These are phyloP conservation scores for Quercus gilva DNA, from an alignment of 306 rosid species.

Conservation along the genomic window DNA sequence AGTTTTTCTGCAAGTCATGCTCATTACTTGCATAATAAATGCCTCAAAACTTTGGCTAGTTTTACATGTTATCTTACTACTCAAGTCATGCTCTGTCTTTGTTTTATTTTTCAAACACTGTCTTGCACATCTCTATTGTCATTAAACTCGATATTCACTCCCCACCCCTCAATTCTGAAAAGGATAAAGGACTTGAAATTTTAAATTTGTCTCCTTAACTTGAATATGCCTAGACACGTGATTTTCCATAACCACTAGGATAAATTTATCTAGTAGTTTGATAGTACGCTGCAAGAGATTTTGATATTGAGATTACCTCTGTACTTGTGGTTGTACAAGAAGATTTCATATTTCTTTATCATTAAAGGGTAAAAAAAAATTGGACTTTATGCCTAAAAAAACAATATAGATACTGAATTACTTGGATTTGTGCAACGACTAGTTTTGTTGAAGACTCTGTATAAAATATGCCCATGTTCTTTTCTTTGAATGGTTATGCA, in stretches of 20 bases:
- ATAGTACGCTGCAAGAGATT: background rate
- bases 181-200: background rate
- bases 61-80: too few species aligned
- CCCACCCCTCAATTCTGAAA: background rate
- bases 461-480: background rate
- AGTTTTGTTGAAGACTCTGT: background rate
- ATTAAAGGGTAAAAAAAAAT: too few species aligned
- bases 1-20: too few species aligned
- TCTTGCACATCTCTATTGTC: background rate
- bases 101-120: background rate
- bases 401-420: background rate
- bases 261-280: background rate
- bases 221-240: background rate
- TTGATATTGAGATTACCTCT: background rate
- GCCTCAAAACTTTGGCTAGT: too few species aligned
- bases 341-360: background rate
- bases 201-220: background rate
- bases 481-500: conserved; percentile 6
- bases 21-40: too few species aligned
- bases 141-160: background rate
- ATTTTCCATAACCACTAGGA: background rate
- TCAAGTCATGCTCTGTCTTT: background rate
- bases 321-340: background rate
- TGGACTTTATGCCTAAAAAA: too few species aligned
- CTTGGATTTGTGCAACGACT: background rate